A percentile compares a stretch with the other conserved stretches of the same genome.
Conservation (phyloP, 176 grass and related monocot genomes). For the Triticum urartu region DNA sequence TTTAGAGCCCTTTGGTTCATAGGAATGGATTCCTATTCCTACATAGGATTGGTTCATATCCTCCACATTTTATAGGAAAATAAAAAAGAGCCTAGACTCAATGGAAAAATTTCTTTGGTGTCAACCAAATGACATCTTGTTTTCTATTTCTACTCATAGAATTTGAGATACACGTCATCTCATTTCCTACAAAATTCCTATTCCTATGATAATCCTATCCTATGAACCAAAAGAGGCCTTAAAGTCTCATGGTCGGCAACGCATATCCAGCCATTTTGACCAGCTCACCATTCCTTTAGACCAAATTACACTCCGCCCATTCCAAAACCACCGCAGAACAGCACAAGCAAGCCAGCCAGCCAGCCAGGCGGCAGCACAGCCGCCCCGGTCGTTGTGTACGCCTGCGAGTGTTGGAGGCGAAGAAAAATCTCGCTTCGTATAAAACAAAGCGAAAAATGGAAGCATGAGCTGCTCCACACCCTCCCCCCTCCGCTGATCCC, state of each 20-base stretch:
- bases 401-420: not conserved
- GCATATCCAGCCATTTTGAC: not conserved
- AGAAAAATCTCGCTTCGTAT: conserved; percentile 40
- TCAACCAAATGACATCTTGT: no score
- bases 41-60: no score
- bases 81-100: no score
- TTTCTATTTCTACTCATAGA: no score
- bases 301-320: not conserved
- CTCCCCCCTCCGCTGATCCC: conserved; percentile 39
- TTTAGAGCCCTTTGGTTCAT: no score
- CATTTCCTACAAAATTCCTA: no score
- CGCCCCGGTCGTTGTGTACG: not conserved
- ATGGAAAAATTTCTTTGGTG: no score
- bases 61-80: no score
- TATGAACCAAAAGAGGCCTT: no score
- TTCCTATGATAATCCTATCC: no score
- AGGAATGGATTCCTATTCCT: no score
- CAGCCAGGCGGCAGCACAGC: not conserved
- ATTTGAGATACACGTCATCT: no score
- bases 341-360: not conserved
- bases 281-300: not conserved
- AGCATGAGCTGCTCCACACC: conserved; percentile 33
- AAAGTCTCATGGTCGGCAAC: not conserved
- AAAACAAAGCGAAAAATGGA: conserved; percentile 58
- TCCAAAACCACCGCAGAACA: not conserved